Evolutionary conservation across 352 stramenopile genomes (phyloP), one percentile per base, ranked within the genome.

Genomic region (Phytophthora boehmeriae): DNA sequence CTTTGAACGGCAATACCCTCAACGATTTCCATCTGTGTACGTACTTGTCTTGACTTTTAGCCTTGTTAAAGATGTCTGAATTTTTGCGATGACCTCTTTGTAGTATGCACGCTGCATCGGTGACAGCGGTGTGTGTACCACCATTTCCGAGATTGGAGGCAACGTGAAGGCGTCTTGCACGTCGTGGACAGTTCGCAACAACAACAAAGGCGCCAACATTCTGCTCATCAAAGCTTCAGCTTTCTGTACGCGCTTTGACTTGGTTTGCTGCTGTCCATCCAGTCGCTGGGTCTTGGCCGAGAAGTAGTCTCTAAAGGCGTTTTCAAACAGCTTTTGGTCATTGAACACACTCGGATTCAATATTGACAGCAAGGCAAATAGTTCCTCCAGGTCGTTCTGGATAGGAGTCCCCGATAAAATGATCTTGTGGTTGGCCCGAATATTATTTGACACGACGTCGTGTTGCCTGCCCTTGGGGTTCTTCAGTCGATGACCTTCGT

Each of bases 401-500:
- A 97, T 86, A 4, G 90, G 89, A 13, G 89, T 97, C 8, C 90
- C 90, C n/a, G 70, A 96, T 14, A 88, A 59, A 66, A 93, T 78
- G 64, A 69, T 71, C 74, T 76, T 93, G 62, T 68, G 71, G 17
- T 56, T 63, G 6, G 73, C 59, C 10, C 47, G 68, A 2, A 83
- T 57, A 41, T 47, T 75, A 5, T 71, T 79, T 27, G 73, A 59
- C 25, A 94, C 61, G 30, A 73, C 52, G n/a, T 71, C 56, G 54
- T 88, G 75, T 32, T 90, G 63, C 50, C 81, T 72, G 1, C 85
- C 72, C 34, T 83, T 79, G 1, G 69, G 66, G 59, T 96, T 97
- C 73, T 96, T 96, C n/a, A 97, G 87, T 16, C 82, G 71, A 61
- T 97, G 90, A 20, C 83, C 88, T 70, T 97, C 90, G 55, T 97